These are phyloP conservation scores for Daldinia vernicosa DNA, from an alignment of 495 filamentous ascomycete genomes.

Conservation along the genomic window DNA sequence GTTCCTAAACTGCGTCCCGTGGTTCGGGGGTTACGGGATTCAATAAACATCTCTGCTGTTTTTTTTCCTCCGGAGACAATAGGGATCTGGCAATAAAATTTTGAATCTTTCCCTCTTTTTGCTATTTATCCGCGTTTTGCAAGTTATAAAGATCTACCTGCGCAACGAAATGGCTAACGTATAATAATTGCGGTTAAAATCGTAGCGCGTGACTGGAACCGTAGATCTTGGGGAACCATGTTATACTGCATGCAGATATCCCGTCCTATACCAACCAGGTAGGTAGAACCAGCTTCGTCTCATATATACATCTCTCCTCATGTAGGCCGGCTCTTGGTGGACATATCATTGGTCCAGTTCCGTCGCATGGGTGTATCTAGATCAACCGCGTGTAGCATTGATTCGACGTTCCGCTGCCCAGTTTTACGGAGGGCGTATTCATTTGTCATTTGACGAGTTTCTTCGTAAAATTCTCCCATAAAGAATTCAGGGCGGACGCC, in stretches of 20 bases:
- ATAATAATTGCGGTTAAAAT: slow-evolving; percentile 38
- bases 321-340: slow-evolving; percentile 9
- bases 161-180: slow-evolving; percentile 16
- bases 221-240: slow-evolving; percentile 35
- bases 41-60: not conserved
- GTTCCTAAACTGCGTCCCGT: not conserved
- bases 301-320: slow-evolving; percentile 30
- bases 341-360: slow-evolving; percentile 28
- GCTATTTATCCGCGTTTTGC: slow-evolving; percentile 36
- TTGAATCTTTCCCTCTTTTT: slow-evolving; percentile 20
- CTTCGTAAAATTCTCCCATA: slow-evolving; percentile 14
- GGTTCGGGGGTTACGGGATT: not conserved
- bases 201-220: slow-evolving; percentile 30
- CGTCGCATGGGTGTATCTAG: slow-evolving; percentile 31
- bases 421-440: slow-evolving; percentile 1
- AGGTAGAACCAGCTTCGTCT: slow-evolving; percentile 32
- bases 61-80: slow-evolving; percentile 16
- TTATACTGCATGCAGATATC: slow-evolving; percentile 20
- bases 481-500: slow-evolving; percentile 4
- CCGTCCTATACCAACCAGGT: slow-evolving; percentile 27
- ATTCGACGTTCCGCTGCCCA: slow-evolving; percentile 29
- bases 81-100: not conserved
- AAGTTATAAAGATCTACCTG: slow-evolving; percentile 16
- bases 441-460: slow-evolving; percentile 9
- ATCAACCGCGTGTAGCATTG: slow-evolving; percentile 29